These are phyloP conservation scores for Xylaria sp. DNA, from an alignment of 2,329 filamentous ascomycete genomes.

Conservation along the genomic window DNA sequence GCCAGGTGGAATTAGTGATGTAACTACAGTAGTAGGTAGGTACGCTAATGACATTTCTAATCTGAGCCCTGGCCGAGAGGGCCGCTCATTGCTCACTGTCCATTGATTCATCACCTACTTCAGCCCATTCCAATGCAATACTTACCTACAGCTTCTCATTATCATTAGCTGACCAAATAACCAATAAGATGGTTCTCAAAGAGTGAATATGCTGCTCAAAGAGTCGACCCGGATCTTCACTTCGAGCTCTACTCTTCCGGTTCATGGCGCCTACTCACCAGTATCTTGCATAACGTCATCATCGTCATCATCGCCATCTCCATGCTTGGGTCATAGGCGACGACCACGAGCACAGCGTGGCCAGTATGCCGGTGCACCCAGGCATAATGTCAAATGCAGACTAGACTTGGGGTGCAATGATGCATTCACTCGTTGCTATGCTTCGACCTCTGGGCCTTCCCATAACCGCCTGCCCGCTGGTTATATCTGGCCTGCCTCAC, in stretches of 20 bases:
- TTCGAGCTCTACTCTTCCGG: conserved; percentile 39
- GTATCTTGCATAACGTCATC: conserved; percentile 45
- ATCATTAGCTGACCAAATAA: neutral
- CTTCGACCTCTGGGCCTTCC: conserved; percentile 42
- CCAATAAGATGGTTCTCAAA: conserved; percentile 31
- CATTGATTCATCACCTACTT: conserved; percentile 9
- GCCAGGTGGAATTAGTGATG: too few species aligned
- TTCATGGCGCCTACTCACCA: conserved; percentile 37
- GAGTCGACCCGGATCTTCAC: conserved; percentile 48
- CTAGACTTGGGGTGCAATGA: conserved; percentile 1
- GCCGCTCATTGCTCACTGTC: neutral
- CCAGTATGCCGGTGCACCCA: neutral
- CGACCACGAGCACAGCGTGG: conserved; percentile 27
- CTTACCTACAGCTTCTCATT: neutral
- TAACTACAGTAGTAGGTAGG: too few species aligned
- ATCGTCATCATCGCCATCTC: conserved; percentile 38
- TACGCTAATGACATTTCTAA: too few species aligned
- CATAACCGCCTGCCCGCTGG: conserved; percentile 35
- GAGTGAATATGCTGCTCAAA: conserved; percentile 47
- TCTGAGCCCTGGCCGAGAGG: neutral
- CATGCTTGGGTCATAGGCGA: conserved; percentile 35
- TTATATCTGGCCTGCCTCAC: conserved; percentile 59
- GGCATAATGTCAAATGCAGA: neutral
- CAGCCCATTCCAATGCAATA: neutral
- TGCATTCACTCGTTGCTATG: conserved; percentile 40